Evolutionary conservation across 257 asterid genomes (phyloP).

Genomic region (Jaltomata sinuosa): DNA sequence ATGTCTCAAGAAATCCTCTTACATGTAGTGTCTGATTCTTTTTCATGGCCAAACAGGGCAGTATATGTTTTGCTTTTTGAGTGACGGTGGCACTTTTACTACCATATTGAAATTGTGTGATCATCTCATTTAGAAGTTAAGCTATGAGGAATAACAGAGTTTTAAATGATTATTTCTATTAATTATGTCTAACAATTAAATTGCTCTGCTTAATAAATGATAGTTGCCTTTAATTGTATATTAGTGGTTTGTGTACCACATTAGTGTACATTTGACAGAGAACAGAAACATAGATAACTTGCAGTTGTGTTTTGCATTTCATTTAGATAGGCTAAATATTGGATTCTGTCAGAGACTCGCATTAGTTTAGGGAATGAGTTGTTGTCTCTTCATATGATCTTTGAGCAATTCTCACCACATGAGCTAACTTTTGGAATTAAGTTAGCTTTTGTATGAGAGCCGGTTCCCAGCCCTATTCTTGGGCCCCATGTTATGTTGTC

Average conservation of each 20-base stretch:
- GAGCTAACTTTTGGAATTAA: neutral
- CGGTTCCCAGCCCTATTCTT: neutral
- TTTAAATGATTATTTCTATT: neutral
- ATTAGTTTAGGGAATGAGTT: neutral
- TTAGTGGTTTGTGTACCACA: neutral
- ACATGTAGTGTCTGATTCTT: neutral
- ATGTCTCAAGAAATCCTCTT: neutral
- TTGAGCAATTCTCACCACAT: neutral
- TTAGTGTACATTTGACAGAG: neutral
- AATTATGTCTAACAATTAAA: neutral
- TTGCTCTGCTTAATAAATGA: neutral
- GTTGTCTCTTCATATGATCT: no score
- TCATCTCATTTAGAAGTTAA: no score
- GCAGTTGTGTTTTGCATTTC: neutral
- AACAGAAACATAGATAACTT: neutral
- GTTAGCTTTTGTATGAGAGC: neutral
- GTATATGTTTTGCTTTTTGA: neutral
- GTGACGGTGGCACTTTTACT: neutral
- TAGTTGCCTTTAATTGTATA: neutral
- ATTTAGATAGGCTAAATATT: neutral
- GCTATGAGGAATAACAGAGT: neutral
- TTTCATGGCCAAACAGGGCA: neutral
- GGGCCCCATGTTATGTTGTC: neutral
- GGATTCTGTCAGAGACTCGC: neutral
- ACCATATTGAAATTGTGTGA: no score